Base-by-base conservation (phyloP, 2,329 filamentous ascomycete genomes). In the Calonectria montana region DNA sequence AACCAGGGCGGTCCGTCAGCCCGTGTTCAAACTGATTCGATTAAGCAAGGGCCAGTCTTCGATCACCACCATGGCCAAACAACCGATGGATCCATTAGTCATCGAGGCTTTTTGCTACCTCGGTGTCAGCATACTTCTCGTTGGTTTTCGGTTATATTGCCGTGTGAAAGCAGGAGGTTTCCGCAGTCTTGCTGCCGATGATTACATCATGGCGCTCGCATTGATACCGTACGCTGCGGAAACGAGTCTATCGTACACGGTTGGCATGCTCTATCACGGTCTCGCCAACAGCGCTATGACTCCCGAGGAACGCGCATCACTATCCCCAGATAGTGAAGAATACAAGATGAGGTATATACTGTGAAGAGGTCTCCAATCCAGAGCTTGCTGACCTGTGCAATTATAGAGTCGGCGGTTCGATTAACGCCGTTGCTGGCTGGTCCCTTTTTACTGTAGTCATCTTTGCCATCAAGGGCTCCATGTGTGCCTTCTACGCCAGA, bases 201-300 rank as follows among this genome's bases (percentile, higher is more conserved):
- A 65, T 31, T 70, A 70, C 50, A n/a, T 70, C 23, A 70, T 70
- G 67, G 25, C 55, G 2, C 7, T 65, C 7, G 16, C 39, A 3
- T 25, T 61, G 23, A 21, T 70, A 2, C 61, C 61, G 1, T 35
- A 45, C 39, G 39, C 16, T 13, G 67, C n/a, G 21, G 37, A 65
- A 43, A 61, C 67, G 12, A 31, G 45, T 16, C 48, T 69, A 12
- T 45, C 59, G 4, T 69, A 69, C 31, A 45, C 48, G 4, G 27
- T 65, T 12, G 39, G 47, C 21, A 41, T 62, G 47, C 8, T 29
- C 4, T 64, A 65, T 41, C 47, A 48, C 12, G 67, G 67, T 2
- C 41, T 65, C 7, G 45, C 67, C 21, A 70, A 65, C 41, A 65
- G 62, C 37, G 61, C 27, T 48, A 70, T 70, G 67, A 65, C 67